Conservation (phyloP, 2,329 filamentous ascomycete species). For the Rutstroemia sp. region DNA sequence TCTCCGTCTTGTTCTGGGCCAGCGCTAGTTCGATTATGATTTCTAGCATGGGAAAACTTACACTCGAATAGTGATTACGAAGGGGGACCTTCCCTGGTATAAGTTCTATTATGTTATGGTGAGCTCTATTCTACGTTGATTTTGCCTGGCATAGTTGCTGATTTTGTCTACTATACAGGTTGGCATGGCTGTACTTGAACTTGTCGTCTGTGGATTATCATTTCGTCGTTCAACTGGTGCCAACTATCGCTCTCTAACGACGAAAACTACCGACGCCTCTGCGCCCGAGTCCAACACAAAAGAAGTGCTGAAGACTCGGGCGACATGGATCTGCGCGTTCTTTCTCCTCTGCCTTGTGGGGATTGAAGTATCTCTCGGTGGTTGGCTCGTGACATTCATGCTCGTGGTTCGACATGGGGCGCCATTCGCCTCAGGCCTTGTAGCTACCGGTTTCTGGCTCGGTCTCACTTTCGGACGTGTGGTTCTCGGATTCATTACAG, state of each 20-base stretch:
- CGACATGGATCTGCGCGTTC: conserved; percentile 60
- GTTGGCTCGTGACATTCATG: conserved; percentile 84
- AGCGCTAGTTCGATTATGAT: background rate
- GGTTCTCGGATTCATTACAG: conserved; percentile 69
- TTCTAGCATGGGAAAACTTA: conserved; percentile 31
- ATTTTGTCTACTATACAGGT: conserved; percentile 31
- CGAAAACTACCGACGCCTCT: conserved; percentile 36
- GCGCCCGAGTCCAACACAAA: conserved; percentile 16
- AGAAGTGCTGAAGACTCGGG: conserved; percentile 34
- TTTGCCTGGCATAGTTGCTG: background rate
- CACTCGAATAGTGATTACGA: conserved; percentile 66
- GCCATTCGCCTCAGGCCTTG: conserved; percentile 66
- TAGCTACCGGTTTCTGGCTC: conserved; percentile 77
- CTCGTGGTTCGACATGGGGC: conserved; percentile 61
- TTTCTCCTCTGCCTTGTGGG: conserved; percentile 78
- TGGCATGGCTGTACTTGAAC: conserved; percentile 47
- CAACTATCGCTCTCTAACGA: conserved; percentile 42
- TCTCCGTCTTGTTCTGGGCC: background rate
- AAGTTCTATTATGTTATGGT: conserved; percentile 73
- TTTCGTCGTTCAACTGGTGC: conserved; percentile 57
- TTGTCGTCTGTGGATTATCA: conserved; percentile 40
- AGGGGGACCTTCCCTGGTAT: conserved; percentile 57
- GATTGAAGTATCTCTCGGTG: conserved; percentile 65
- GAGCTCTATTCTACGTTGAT: conserved; percentile 18
- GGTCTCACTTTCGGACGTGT: conserved; percentile 71